Evolutionary conservation across 2,329 filamentous ascomycete genomes (phyloP).

Genomic region (Botrytis squamosa): DNA sequence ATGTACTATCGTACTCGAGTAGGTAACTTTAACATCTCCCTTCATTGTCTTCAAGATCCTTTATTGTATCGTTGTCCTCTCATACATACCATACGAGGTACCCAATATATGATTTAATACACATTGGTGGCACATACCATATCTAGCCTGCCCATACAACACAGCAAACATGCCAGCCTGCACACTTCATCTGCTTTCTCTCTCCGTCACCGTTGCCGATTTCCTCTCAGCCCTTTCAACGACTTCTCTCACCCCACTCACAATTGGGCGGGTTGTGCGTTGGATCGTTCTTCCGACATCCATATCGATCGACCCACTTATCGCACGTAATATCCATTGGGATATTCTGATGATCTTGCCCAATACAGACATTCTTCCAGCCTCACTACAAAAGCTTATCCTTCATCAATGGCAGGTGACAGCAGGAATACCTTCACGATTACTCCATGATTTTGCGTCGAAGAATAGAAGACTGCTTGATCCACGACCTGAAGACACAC

Average conservation of each 20-base stretch:
- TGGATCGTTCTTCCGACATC: conserved; percentile 50
- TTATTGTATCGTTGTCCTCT: not conserved
- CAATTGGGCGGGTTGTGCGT: conserved; percentile 45
- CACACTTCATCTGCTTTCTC: conserved; percentile 47
- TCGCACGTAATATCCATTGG: conserved; percentile 44
- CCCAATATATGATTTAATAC: too few relatives aligned
- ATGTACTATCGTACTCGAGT: too few relatives aligned
- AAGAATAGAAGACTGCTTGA: conserved; percentile 44
- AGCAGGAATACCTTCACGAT: conserved; percentile 46
- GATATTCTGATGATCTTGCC: conserved; percentile 49
- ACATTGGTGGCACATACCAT: not conserved
- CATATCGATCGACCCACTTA: conserved; percentile 44
- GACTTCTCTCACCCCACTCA: conserved; percentile 42
- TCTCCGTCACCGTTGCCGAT: conserved; percentile 40
- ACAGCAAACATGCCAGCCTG: conserved; percentile 47
- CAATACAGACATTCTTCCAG: conserved; percentile 35
- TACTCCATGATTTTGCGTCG: conserved; percentile 41
- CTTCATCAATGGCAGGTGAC: conserved; percentile 41
- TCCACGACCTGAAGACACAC: conserved; percentile 39
- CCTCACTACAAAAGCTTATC: conserved; percentile 32
- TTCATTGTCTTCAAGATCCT: not conserved
- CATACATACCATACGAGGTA: not conserved
- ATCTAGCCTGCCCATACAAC: not conserved
- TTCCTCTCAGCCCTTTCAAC: conserved; percentile 44
- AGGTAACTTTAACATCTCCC: not conserved